phyloP scores from a whole-genome alignment of 1,139 yeast species.

The Hanseniaspora sp. region DNA sequence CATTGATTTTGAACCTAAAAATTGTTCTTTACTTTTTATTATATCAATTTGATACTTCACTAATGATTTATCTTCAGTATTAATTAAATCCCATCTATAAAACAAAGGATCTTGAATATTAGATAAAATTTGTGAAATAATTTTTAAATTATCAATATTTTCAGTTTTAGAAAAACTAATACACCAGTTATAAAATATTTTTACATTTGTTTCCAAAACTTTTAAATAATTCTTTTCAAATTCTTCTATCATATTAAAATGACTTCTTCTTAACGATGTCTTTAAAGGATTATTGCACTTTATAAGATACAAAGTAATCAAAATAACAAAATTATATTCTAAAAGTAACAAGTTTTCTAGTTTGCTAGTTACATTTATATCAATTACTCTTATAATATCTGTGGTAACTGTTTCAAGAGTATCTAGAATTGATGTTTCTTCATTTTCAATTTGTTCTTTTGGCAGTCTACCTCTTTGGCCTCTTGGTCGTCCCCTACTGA shows the following conservation, averaged over 20 bases:
- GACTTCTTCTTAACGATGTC: background rate
- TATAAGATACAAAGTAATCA: background rate
- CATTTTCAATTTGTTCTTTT: too few species aligned
- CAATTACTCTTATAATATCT: background rate
- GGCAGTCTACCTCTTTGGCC: too few species aligned
- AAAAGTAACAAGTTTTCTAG: conserved; percentile 6
- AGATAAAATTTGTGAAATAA: background rate
- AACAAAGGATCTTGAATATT: background rate
- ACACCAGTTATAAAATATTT: conserved; percentile 8
- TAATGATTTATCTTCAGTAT: background rate
- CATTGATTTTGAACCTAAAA: conserved; percentile 3
- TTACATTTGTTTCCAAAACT: background rate
- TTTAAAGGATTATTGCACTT: background rate
- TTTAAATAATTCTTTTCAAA: background rate
- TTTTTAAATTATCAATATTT: background rate
- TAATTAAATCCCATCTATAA: conserved; percentile 11
- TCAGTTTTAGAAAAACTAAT: background rate
- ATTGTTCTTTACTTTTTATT: conserved; percentile 3
- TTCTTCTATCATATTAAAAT: background rate
- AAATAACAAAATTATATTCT: conserved; percentile 5
- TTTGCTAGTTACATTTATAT: background rate
- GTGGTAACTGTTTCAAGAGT: too few species aligned
- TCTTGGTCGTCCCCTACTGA: too few species aligned
- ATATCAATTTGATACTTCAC: conserved; percentile 6
- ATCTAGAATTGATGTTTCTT: background rate